Evolutionary conservation across 495 filamentous ascomycete species (phyloP).

Genomic region (Wilcoxina mikolae): DNA sequence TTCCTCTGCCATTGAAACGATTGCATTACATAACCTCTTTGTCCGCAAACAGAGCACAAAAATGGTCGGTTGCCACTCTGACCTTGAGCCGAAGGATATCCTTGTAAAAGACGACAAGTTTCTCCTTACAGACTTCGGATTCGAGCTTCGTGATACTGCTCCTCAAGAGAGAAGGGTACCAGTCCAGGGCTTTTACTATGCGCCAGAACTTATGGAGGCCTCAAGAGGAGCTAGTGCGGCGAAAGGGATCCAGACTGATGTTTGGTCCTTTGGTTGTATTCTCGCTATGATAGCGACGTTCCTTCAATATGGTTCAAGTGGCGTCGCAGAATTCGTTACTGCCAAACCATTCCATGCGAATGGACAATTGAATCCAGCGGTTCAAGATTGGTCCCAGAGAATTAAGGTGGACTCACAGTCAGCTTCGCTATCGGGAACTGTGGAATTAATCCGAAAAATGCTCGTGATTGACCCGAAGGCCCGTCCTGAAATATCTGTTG

Average conservation of each 20-base stretch:
- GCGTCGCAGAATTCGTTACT: slow-evolving; percentile 7
- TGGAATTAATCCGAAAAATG: background rate
- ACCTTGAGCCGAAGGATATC: too few species aligned
- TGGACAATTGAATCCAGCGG: background rate
- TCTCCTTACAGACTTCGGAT: too few species aligned
- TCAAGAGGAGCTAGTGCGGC: slow-evolving; percentile 6
- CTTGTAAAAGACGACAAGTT: too few species aligned
- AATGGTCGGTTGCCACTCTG: too few species aligned
- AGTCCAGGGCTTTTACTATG: slow-evolving; percentile 1
- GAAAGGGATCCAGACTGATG: slow-evolving; percentile 16
- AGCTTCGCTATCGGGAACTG: background rate
- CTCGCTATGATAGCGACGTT: slow-evolving; percentile 24
- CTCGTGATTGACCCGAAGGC: background rate
- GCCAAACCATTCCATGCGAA: background rate
- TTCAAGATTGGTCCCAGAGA: background rate
- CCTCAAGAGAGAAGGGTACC: background rate
- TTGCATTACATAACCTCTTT: too few species aligned
- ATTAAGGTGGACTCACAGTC: background rate
- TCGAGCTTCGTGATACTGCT: slow-evolving; percentile 1
- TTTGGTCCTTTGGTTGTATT: slow-evolving; percentile 30
- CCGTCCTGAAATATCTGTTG: background rate
- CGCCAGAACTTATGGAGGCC: slow-evolving; percentile 13
- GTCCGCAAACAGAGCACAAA: too few species aligned
- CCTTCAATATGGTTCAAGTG: slow-evolving; percentile 9
- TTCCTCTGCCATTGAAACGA: too few species aligned